These are phyloP conservation scores for Trypanosoma cruzi DNA, from an alignment of 208 protist genomes.

Conservation along the genomic window DNA sequence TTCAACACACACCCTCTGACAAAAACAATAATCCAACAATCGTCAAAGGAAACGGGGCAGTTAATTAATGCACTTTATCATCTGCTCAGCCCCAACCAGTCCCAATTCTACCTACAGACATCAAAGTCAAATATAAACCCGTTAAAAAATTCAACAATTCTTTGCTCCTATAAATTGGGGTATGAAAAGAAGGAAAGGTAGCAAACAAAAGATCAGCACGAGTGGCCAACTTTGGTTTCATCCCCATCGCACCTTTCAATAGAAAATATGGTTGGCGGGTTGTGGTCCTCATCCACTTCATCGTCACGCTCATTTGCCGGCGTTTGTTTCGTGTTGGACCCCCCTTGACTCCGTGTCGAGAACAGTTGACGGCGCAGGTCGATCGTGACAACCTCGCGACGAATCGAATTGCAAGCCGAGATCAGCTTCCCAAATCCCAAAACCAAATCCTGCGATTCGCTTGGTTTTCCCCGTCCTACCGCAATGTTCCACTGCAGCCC, in stretches of 20 bases:
- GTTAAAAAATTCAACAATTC: too few species aligned
- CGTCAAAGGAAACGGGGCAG: too few species aligned
- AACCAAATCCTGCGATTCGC: conserved; percentile 28
- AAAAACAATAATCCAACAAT: too few species aligned
- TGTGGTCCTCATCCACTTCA: neutral
- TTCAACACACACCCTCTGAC: too few species aligned
- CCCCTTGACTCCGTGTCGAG: neutral
- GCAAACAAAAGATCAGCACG: neutral
- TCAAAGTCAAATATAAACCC: too few species aligned
- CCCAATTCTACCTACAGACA: too few species aligned
- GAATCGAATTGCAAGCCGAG: conserved; percentile 57
- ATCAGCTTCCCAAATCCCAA: conserved; percentile 66
- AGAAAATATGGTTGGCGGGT: conserved; percentile 19
- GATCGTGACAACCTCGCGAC: conserved; percentile 48
- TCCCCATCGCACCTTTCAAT: conserved; percentile 6
- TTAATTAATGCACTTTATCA: too few species aligned
- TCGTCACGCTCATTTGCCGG: neutral
- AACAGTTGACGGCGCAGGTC: conserved; percentile 39
- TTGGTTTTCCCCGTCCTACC: conserved; percentile 45
- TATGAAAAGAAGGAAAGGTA: conserved; percentile 2
- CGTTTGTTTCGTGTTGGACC: neutral
- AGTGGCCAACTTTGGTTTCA: neutral
- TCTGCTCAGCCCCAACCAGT: too few species aligned
- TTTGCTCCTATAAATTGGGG: too few species aligned
- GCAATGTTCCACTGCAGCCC: conserved; percentile 77